Conservation (phyloP, 139 green algal genomes). For the Volvox africanus region DNA sequence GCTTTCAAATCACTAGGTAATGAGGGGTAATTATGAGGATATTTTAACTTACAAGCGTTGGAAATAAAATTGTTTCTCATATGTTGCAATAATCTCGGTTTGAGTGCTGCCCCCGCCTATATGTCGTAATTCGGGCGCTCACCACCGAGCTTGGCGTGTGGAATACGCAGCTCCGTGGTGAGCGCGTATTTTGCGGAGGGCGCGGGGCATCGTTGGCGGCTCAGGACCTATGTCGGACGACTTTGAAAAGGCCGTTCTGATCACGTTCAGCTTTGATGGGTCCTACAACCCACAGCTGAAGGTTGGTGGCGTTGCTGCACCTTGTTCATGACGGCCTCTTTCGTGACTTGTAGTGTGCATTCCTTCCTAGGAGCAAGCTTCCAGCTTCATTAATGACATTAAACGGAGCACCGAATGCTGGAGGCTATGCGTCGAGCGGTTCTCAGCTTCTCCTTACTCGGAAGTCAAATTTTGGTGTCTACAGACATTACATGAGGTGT, state of each 20-base stretch:
- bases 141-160: conserved; percentile 30
- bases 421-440: conserved; percentile 84
- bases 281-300: conserved; percentile 48
- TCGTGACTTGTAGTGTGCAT: background rate
- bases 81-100: too few species aligned
- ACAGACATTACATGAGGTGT: conserved; percentile 89
- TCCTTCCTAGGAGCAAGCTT: conserved; percentile 71
- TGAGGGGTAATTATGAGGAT: too few species aligned
- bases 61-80: too few species aligned
- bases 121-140: conserved; percentile 17
- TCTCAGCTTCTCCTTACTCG: conserved; percentile 70
- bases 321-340: background rate
- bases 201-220: background rate
- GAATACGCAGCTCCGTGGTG: conserved; percentile 31
- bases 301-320: conserved; percentile 18
- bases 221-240: conserved; percentile 74
- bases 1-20: too few species aligned
- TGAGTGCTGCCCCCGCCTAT: too few species aligned
- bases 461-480: conserved; percentile 99
- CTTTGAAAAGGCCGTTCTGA: conserved; percentile 92
- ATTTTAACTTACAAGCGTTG: too few species aligned
- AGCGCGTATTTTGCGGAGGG: background rate
- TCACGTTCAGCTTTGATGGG: conserved; percentile 90
- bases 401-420: conserved; percentile 75
- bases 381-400: conserved; percentile 73